Base-by-base conservation (phyloP, 2,329 filamentous ascomycete genomes). In the Colletotrichum tofieldiae region DNA sequence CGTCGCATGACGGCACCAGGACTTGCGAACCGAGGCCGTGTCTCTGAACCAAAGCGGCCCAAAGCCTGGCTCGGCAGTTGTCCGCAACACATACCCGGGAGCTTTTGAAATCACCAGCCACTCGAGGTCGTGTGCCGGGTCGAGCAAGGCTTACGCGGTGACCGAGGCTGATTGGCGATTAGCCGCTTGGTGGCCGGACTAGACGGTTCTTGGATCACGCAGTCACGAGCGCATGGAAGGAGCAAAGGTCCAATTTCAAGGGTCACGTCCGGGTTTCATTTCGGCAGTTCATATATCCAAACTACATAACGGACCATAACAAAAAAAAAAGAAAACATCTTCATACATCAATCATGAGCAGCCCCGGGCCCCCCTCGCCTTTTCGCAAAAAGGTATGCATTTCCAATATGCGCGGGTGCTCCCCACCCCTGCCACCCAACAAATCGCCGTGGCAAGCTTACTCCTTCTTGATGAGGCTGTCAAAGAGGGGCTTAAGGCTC, bases 401-500 rank as follows among this genome's bases (percentile, higher is more conserved):
- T 32, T 64, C 52, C 59, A 64, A 52, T 29, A 41, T 47, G 43
- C 9, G 49, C 54, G 43, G 32, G 54, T 54, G 6, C 41, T 23
- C 37, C 55, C 45, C 16, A 16, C 51, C 51, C 32, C 35, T 12
- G 23, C 20, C 26, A 41, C 35, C 6, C 14, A 23, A 29, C 51
- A n/a, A n/a, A n/a, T 9, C 29, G 23, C 39, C 55, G 16, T 8
- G 18, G 23, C 14, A 37, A 39, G 76, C 73, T 75, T 80, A 87
- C 29, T 86, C 86, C 84, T 92, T 92, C 84, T 90, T 87, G 75
- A 95, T 92, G 77, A 94, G 86, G 75, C 87, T 87, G 51, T 91
- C 90, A 80, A 96, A 96, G 73, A 95, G 87, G 70, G 89, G 86
- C 75, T 90, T 89, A 77, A 97, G 87, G 78, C 89, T 88, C 82